Percentiles rank a stretch among this genome's conserved stretches.
phyloP scores from a whole-genome alignment of 108 stramenopile genomes.

The Mediolabrus comicus region DNA sequence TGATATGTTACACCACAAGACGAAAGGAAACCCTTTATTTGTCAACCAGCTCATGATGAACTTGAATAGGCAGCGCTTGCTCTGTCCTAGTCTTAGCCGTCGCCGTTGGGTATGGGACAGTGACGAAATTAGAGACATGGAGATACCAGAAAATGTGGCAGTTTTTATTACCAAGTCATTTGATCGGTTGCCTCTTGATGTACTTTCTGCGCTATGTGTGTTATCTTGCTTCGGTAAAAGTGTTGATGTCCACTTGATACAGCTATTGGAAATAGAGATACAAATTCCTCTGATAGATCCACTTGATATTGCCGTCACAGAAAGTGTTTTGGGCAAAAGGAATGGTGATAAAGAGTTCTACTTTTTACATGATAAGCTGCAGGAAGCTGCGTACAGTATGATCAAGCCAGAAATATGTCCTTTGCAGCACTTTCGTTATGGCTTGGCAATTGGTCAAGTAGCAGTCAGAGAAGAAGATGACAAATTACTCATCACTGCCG shows the following conservation, averaged over 20 bases:
- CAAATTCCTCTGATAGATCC: background rate
- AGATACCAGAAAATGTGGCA: slow-evolving; percentile 22
- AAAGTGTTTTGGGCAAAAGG: slow-evolving; percentile 14
- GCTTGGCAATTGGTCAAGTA: background rate
- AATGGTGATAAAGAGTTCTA: slow-evolving; percentile 2
- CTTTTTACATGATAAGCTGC: slow-evolving; percentile 23
- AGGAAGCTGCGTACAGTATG: slow-evolving; percentile 26
- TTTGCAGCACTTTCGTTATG: slow-evolving; percentile 7
- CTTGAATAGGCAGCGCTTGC: slow-evolving; percentile 2
- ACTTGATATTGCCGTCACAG: slow-evolving; percentile 4
- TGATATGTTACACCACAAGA: slow-evolving; percentile 15
- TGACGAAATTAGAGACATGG: slow-evolving; percentile 16
- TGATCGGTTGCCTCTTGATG: background rate
- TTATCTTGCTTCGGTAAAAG: slow-evolving; percentile 22
- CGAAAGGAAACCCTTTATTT: slow-evolving; percentile 27
- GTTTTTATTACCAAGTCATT: slow-evolving; percentile 3
- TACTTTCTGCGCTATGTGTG: slow-evolving; percentile 5
- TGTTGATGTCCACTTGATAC: background rate
- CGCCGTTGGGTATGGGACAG: slow-evolving; percentile 30
- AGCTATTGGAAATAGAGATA: slow-evolving; percentile 9
- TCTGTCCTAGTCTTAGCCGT: background rate
- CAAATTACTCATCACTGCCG: slow-evolving; percentile 6
- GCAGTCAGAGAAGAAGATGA: background rate
- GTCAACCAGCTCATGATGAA: slow-evolving; percentile 9
- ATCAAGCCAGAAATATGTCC: slow-evolving; percentile 1